Base-by-base conservation (phyloP, 352 stramenopile species). In the Pythium dissimile region DNA sequence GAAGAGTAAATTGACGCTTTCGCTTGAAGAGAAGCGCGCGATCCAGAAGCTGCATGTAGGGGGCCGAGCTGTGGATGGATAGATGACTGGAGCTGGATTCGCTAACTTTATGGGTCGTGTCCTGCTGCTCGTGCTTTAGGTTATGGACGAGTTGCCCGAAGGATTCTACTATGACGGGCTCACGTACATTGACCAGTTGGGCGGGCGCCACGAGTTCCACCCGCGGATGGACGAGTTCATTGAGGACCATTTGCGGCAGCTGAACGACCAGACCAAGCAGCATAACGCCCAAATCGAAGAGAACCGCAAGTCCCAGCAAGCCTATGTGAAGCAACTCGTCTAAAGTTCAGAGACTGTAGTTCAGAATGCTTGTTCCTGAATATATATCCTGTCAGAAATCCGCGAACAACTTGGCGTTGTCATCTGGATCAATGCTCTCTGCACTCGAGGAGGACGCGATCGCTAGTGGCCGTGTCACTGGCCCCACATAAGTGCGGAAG, bases 171-270 rank as follows among this genome's bases (percentile, higher is more conserved):
- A 75, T 39, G 82, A 92, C 37, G 82, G 82, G 16, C 75, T 73
- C 18, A 74, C 77, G 54, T 92, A 92, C 62, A 72, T 88, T 21
- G 80, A 92, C 50, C 85, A 84, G 38, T 84, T 81, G 31, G 83
- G 83, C 15, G 77, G 74, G 0, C 69, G 77, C 21, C 85, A 88
- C 57, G 80, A 89, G 56, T 92, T 89, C 53, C 80, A 92, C 37
- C 82, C 83, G 0, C 65, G 70, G 34, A 89, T 92, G 50, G 64
- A 75, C 12, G 59, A 81, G 48, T 87, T 92, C 37, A 75, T 92
- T 42, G 74, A 89, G 16, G 74, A 81, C 32, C 69, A 89, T 44
- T 49, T 92, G 28, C 58, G 64, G 4, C 54, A 47, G 9, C 50
- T 65, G 16, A 88, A 89, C 39, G 76, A 84, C 23, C 54, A 57